A percentile compares a stretch with the other conserved stretches of the same genome.
Evolutionary conservation across 2,329 filamentous ascomycete species (phyloP).

Genomic region (Monosporascus sp.): DNA sequence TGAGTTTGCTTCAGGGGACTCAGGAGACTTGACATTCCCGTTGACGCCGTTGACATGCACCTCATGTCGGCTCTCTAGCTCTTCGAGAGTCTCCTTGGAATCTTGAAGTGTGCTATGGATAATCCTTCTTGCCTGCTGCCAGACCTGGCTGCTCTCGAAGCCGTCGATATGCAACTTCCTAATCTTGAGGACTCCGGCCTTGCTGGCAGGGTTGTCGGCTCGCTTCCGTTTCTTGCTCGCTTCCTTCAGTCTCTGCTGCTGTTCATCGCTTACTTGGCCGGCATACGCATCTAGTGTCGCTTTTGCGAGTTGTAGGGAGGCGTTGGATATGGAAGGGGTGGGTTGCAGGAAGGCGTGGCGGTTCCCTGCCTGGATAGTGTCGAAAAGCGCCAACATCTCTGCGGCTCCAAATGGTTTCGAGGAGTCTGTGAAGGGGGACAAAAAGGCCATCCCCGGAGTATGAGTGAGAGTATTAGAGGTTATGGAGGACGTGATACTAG

Average conservation of each 20-base stretch:
- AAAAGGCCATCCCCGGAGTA: constrained; percentile 38
- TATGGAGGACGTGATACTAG: constrained; percentile 53
- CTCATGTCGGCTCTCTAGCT: constrained; percentile 49
- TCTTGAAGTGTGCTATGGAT: constrained; percentile 54
- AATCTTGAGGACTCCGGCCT: constrained; percentile 61
- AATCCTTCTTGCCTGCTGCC: constrained; percentile 87
- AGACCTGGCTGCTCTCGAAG: constrained; percentile 84
- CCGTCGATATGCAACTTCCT: constrained; percentile 82
- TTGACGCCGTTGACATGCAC: constrained; percentile 44
- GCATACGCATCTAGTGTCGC: constrained; percentile 75
- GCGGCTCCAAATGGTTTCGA: constrained; percentile 28
- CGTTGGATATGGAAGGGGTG: constrained; percentile 57
- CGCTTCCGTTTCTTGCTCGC: constrained; percentile 74
- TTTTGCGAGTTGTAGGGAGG: constrained; percentile 73
- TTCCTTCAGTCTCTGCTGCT: constrained; percentile 63
- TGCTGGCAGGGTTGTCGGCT: constrained; percentile 37
- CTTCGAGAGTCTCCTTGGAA: constrained; percentile 41
- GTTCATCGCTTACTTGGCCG: constrained; percentile 65
- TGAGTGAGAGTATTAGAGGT: constrained; percentile 60
- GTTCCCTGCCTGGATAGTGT: constrained; percentile 52
- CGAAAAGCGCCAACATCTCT: constrained; percentile 47
- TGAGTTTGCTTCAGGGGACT: constrained; percentile 33
- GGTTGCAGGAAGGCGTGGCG: constrained; percentile 78
- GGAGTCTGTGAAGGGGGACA: constrained; percentile 31
- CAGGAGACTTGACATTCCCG: constrained; percentile 28